Base-by-base conservation (phyloP, 2,329 filamentous ascomycete genomes). In the Chaetomium olivaceum region DNA sequence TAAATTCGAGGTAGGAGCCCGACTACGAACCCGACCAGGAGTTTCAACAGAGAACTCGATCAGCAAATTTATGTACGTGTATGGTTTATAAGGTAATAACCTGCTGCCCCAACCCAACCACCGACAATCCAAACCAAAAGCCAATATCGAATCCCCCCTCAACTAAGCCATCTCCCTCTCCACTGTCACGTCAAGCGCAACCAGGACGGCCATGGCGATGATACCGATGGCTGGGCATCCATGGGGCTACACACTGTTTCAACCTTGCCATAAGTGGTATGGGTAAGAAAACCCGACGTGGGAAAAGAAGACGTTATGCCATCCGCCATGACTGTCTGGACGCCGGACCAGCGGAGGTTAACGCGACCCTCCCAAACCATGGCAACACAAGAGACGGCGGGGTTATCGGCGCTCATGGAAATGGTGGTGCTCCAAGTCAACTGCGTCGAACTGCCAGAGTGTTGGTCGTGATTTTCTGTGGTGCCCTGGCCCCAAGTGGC, bases 261-360 rank as follows among this genome's bases (percentile, higher is more conserved):
- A 31, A 66, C 64, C 50, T 66, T 63, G 16, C 64, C 61, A 23
- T 63, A 60, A 1, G 39, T 52, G 2, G 63, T 50, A 3, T 33
- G 56, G 6, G 4, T 16, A n/a, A 63, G 43, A 7, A 19, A 36
- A 6, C 64, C 64, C 8, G 36, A 36, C 1, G 27, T 29, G 1
- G 51, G 51, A n/a, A 57, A 63, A 2, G 56, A 52, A 6, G 31
- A 2, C 3, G 31, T 5, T 1, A 16, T 19, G 25, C 57, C 57
- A 12, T 54, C 64, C 6, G 50, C 51, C 3, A n/a, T 14, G 25
- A 63, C 25, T 16, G 64, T 66, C 43, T 63, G 64, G 11, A 9
- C 16, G 9, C 64, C 64, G 1, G 51, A 27, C 64, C 64, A 66
- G n/a, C 39, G 21, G 57, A 61, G 9, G 31, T 54, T 27, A 29